These are phyloP conservation scores for Lepiota brunneoincarnata DNA, from an alignment of 768 basidiomycete species.

Conservation along the genomic window DNA sequence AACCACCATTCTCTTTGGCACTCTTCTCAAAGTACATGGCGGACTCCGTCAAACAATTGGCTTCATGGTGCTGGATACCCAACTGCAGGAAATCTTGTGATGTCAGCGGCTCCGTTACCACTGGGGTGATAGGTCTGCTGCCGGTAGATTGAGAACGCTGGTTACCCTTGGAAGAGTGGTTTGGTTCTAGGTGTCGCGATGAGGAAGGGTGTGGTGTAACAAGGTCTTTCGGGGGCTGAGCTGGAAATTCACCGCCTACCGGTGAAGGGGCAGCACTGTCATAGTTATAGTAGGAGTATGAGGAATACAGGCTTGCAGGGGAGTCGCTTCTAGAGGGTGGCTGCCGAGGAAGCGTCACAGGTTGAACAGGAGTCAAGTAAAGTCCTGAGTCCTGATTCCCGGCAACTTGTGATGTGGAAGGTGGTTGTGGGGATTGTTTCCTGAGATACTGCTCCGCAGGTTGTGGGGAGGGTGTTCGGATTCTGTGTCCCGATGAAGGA, in stretches of 20 bases:
- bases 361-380: not conserved
- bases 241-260: conserved; percentile 25
- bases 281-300: conserved; percentile 65
- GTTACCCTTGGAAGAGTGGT: not conserved
- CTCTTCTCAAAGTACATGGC: conserved; percentile 75
- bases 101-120: conserved; percentile 26
- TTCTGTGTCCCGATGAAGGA: not conserved
- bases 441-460: not conserved
- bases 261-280: conserved; percentile 46
- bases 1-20: conserved; percentile 73
- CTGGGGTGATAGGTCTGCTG: not conserved
- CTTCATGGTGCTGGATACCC: conserved; percentile 77
- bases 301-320: conserved; percentile 45
- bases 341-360: conserved; percentile 1
- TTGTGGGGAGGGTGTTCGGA: not conserved
- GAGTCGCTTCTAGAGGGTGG: conserved; percentile 10
- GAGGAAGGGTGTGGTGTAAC: conserved; percentile 9
- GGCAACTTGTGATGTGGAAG: not conserved
- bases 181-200: conserved; percentile 4
- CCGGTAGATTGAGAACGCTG: not conserved
- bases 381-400: not conserved
- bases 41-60: conserved; percentile 65
- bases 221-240: conserved; percentile 15
- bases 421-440: not conserved
- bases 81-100: conserved; percentile 72